Base-by-base conservation (phyloP, 176 grass and related monocot genomes). In the Aegilops sharonensis region DNA sequence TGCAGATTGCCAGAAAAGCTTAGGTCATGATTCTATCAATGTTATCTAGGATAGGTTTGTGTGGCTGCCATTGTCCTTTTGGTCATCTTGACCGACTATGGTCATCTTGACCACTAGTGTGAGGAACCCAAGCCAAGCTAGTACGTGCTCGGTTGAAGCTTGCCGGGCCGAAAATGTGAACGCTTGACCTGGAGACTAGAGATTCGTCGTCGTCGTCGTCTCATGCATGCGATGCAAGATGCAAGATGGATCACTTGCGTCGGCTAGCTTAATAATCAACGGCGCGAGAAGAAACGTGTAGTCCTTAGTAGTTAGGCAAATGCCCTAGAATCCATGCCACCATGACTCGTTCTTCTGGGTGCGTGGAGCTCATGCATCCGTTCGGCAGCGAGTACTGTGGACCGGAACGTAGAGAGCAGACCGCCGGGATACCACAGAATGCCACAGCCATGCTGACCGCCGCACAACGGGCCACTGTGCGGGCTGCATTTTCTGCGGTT, bases 321-420 rank as follows among this genome's bases (percentile, higher is more conserved):
- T 57, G 70, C 47, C 47, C 52, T 40, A 75, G 56, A 88, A 50
- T 50, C 69, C 80, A 71, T 67, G 48, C 48, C 80, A 8, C 20
- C 25, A 8, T 14, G 86, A 83, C 40, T 54, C 54, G 6, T 35
- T 18, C 8, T 31, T 69, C 31, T 35, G 15, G 14, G 30, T 66
- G 14, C 34, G 30, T 64, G 36, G 29, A 75, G 47, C 45, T 15
- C 47, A 6, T 54, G 15, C 15, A 54, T 61, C 37, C 34, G 20
- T 15, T 61, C 13, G 24, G 50, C 35, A 72, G 8, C 31, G 25
- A 83, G 8, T 60, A 37, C 27, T 32, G 48, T 37, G 11, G 84
- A 27, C 23, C 8, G 69, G 68, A 8, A 40, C 21, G 20, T 5
- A 23, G 4, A 34, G 13, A 68, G 30, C 14, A 34, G 64, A 67